Evolutionary conservation across 768 basidiomycete species (phyloP), one percentile per base, ranked within the genome.

Genomic region (Hericium rajendrae): DNA sequence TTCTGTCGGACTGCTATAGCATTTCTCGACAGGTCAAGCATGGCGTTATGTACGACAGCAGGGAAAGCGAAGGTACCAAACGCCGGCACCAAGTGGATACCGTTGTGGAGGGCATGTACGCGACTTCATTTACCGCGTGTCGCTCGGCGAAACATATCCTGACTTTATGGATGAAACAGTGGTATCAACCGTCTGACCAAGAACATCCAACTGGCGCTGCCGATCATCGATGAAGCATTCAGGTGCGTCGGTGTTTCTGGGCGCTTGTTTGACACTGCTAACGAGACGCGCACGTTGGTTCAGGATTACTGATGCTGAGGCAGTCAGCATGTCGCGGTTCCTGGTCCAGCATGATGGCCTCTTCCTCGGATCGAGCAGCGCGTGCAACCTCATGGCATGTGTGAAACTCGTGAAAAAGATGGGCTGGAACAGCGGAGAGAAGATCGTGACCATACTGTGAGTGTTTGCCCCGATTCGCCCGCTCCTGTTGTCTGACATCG

Each of bases 41-140:
- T 62, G 93, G 92, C 4, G 97, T 97, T 6, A 91, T 99, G 94
- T 99, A 86, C 66, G 90, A 95, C 67, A 76, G 71, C n/a, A 90
- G 80, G 61, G 95, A 99, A 74, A 85, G 83, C 41, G 95, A 99
- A 72, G 95, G 97, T 5, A 95, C 86, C 9, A 93, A 91, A 66
- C 72, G 97, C 64, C 76, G 95, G 57, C 91, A 95, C 67, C 94
- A 95, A 70, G 92, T 97, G 13, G 95, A 98, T 66, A 95, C 94
- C 0, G 84, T 97, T 16, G 92, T 97, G n/a, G 91, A 92, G 72
- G 90, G 91, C 58, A 91, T 93, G 87, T 88, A 22, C 56, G 75
- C 69, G 4, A 32, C 32, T 32, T 10, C 32, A 32, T 32, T 8
- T 8, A 32, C 5, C 32, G 3, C 26, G 6, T 32, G 1, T 8